Conservation (phyloP, 805 yeast genomes). For the Metschnikowia rubicola region DNA sequence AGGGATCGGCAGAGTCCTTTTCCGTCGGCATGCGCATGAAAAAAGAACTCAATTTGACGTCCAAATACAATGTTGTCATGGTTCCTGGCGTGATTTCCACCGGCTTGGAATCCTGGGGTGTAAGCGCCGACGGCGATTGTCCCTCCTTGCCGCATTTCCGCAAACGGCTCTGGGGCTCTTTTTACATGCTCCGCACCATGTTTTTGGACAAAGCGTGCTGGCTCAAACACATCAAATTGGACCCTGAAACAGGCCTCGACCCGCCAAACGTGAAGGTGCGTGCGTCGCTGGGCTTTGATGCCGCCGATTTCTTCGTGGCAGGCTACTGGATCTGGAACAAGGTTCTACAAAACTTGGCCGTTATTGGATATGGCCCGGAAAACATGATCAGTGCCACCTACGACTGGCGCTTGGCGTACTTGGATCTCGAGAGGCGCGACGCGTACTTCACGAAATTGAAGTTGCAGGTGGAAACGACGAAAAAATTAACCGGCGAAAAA, state of each 20-base stretch:
- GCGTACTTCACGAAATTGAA: conserved; percentile 78
- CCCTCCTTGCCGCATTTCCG: conserved; percentile 83
- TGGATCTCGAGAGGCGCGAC: conserved; percentile 85
- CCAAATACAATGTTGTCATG: conserved; percentile 79
- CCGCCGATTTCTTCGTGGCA: conserved; percentile 93
- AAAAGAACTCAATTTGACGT: conserved; percentile 45
- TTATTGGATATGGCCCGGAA: conserved; percentile 88
- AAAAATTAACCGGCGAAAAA: conserved; percentile 55
- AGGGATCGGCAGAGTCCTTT: conserved; percentile 74
- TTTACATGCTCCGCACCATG: conserved; percentile 92
- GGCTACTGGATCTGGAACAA: conserved; percentile 99
- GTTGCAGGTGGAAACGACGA: conserved; percentile 61
- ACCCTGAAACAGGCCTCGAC: conserved; percentile 87
- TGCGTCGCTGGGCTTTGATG: conserved; percentile 95
- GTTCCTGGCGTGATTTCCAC: conserved; percentile 97
- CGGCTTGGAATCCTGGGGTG: conserved; percentile 92
- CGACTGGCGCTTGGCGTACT: conserved; percentile 92
- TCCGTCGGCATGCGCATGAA: conserved; percentile 74
- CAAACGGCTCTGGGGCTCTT: conserved; percentile 94
- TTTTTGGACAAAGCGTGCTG: conserved; percentile 88
- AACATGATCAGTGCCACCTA: conserved; percentile 89
- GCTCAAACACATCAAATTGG: conserved; percentile 87
- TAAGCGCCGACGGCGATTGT: conserved; percentile 65
- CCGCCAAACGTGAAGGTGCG: conserved; percentile 78
- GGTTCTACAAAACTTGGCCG: conserved; percentile 89